A percentile compares a stretch with the other conserved stretches of the same genome.
Evolutionary conservation across 345 rosid genomes (phyloP).

Genomic region (Noccaea caerulescens): DNA sequence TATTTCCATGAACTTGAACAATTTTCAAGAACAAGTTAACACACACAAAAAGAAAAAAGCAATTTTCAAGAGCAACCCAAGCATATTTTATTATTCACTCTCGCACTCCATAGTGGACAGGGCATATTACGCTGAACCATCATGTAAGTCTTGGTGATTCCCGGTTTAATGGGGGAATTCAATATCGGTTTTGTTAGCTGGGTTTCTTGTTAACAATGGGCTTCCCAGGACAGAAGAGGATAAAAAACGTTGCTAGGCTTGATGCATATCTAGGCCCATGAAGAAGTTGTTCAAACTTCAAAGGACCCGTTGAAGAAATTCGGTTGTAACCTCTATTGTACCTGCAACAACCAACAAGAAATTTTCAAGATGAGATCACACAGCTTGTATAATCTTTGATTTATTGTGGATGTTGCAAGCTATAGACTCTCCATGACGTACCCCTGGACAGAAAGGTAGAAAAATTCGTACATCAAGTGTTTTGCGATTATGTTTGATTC

Average conservation of each 20-base stretch:
- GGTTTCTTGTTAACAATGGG: not conserved
- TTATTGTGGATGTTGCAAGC: not conserved
- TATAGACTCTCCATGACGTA: not conserved
- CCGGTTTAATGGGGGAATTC: not conserved
- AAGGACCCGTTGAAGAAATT: not conserved
- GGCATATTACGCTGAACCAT: too few species aligned
- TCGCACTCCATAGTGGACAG: too few species aligned
- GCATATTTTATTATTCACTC: too few species aligned
- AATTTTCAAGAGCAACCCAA: too few species aligned
- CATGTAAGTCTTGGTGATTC: too few species aligned
- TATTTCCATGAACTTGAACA: too few species aligned
- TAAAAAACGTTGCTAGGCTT: not conserved
- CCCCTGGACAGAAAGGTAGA: not conserved
- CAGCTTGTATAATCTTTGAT: not conserved
- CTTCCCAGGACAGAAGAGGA: not conserved
- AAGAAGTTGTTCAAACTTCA: not conserved
- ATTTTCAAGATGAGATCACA: conserved; percentile 7
- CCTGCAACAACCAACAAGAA: not conserved
- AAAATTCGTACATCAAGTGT: not conserved
- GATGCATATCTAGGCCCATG: not conserved
- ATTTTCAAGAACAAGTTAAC: too few species aligned
- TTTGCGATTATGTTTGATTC: not conserved
- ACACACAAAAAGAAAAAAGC: too few species aligned
- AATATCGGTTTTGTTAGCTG: not conserved
- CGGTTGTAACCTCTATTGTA: not conserved